These are phyloP conservation scores for Kodamaea kaohsiungensis DNA, from an alignment of 805 yeast genomes.

Conservation along the genomic window DNA sequence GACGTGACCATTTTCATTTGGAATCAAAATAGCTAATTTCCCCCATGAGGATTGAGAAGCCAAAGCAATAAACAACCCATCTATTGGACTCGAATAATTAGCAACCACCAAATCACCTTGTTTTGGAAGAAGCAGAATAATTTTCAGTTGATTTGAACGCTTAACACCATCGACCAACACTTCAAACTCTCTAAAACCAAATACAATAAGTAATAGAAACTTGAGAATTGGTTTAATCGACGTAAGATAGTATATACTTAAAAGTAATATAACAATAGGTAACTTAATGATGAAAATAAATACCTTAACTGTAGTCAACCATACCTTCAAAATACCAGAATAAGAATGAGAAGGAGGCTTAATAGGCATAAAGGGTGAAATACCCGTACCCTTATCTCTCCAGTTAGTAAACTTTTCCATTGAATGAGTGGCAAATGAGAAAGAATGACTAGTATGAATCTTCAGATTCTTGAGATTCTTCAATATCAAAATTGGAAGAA, in stretches of 20 bases:
- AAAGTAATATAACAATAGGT: constrained; percentile 26
- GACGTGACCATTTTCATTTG: constrained; percentile 36
- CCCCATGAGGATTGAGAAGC: constrained; percentile 23
- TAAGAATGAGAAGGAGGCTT: constrained; percentile 21
- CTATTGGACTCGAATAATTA: constrained; percentile 62
- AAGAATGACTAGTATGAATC: background rate
- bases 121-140: constrained; percentile 34
- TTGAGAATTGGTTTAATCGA: constrained; percentile 22
- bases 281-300: constrained; percentile 25
- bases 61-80: constrained; percentile 40
- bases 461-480: background rate
- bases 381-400: constrained; percentile 93
- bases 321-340: constrained; percentile 6
- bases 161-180: constrained; percentile 53
- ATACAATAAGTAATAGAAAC: constrained; percentile 23
- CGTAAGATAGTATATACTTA: constrained; percentile 25
- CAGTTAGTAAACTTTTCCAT: constrained; percentile 86
- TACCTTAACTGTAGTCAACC: constrained; percentile 12
- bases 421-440: background rate
- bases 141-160: constrained; percentile 36
- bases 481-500: background rate
- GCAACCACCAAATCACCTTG: constrained; percentile 53
- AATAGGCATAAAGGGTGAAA: constrained; percentile 79
- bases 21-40: constrained; percentile 37
- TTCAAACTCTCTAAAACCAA: constrained; percentile 40